A percentile compares a stretch with the other conserved stretches of the same genome.
These are phyloP conservation scores for Mariannaea elegans DNA, from an alignment of 2,329 filamentous ascomycete genomes.

Conservation along the genomic window DNA sequence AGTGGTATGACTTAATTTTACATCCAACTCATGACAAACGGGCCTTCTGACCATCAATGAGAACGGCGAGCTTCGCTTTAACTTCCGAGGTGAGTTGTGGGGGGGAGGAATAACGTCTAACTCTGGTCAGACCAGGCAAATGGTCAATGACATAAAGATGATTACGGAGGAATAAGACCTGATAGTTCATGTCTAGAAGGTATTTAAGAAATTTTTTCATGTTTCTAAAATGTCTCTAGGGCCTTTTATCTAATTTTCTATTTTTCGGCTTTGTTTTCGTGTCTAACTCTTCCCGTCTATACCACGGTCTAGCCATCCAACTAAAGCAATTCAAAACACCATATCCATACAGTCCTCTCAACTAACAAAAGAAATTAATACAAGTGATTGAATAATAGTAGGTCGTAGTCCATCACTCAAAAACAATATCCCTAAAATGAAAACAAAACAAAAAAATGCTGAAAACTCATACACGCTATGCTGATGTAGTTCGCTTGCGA, in stretches of 20 bases:
- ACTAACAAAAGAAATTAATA: conserved; percentile 2
- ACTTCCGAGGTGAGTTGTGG: no score
- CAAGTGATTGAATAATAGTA: conserved; percentile 3
- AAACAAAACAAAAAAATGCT: background rate
- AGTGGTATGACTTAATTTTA: no score
- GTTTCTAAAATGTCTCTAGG: background rate
- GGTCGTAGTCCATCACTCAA: background rate
- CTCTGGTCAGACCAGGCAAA: no score
- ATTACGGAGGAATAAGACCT: no score
- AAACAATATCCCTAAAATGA: background rate
- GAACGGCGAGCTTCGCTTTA: no score
- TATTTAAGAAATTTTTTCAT: no score
- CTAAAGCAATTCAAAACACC: background rate
- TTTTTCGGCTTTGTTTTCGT: background rate
- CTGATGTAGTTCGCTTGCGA: background rate
- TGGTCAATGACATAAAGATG: no score
- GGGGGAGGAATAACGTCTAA: no score
- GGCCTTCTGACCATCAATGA: no score
- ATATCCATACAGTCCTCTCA: background rate
- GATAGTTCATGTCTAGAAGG: no score
- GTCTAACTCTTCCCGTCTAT: background rate
- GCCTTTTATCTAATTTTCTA: background rate
- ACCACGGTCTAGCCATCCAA: background rate
- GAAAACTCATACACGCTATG: background rate
- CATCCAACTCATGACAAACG: no score